Evolutionary conservation across 2,329 filamentous ascomycete genomes (phyloP).

Genomic region (Gaeumannomyces sp.): DNA sequence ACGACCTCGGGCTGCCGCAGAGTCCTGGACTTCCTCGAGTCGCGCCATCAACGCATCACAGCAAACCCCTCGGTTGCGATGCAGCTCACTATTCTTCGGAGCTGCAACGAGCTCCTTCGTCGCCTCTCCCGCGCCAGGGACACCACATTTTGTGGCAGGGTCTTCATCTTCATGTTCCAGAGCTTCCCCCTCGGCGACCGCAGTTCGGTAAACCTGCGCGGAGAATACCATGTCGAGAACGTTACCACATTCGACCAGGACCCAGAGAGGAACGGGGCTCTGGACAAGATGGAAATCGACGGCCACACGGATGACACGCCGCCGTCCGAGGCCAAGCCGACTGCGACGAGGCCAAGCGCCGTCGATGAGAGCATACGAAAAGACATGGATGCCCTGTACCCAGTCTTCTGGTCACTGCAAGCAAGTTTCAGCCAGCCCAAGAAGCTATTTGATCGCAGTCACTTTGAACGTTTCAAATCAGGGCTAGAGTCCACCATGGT

Average conservation of each 20-base stretch:
- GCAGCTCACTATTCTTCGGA: slow-evolving; percentile 80
- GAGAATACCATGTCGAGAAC: slow-evolving; percentile 95
- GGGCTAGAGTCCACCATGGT: slow-evolving; percentile 62
- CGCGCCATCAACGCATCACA: slow-evolving; percentile 80
- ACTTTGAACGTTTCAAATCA: slow-evolving; percentile 75
- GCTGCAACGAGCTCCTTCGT: slow-evolving; percentile 91
- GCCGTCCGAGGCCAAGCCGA: slow-evolving; percentile 22
- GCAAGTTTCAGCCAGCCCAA: slow-evolving; percentile 87
- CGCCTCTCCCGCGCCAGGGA: slow-evolving; percentile 93
- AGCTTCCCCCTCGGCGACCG: slow-evolving; percentile 95
- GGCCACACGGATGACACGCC: slow-evolving; percentile 32
- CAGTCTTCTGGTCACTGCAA: slow-evolving; percentile 90
- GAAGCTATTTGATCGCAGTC: slow-evolving; percentile 64
- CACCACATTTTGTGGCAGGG: slow-evolving; percentile 91
- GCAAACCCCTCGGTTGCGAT: slow-evolving; percentile 76
- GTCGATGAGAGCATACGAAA: slow-evolving; percentile 35
- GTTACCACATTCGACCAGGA: slow-evolving; percentile 74
- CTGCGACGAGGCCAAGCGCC: not conserved
- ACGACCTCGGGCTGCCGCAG: slow-evolving; percentile 86
- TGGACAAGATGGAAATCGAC: slow-evolving; percentile 64
- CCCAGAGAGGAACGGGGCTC: slow-evolving; percentile 24
- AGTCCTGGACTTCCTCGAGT: slow-evolving; percentile 93
- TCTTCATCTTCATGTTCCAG: slow-evolving; percentile 98
- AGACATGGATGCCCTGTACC: slow-evolving; percentile 71
- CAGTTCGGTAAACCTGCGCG: slow-evolving; percentile 92